Evolutionary conservation across 2,329 filamentous ascomycete genomes (phyloP).

Genomic region (Claviceps spartinae): DNA sequence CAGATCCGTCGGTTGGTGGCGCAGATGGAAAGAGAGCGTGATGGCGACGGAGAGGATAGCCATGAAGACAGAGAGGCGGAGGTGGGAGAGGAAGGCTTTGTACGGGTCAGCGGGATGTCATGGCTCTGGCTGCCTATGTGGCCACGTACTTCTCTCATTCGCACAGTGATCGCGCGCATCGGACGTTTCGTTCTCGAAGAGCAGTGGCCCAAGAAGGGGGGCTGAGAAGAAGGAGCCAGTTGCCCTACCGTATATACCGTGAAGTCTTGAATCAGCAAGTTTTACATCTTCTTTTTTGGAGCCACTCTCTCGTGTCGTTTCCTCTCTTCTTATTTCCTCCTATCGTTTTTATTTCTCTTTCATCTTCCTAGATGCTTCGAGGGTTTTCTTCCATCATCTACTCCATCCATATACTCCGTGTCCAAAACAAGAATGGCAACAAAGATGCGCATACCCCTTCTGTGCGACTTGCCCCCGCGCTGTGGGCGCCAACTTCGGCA

Average conservation of each 20-base stretch:
- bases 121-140: too few relatives aligned
- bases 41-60: conserved; percentile 82
- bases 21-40: conserved; percentile 84
- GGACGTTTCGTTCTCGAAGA: conserved; percentile 62
- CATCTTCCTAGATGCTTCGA: too few relatives aligned
- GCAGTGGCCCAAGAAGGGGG: conserved; percentile 51
- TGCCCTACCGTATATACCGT: too few relatives aligned
- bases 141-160: conserved; percentile 52
- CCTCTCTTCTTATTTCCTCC: too few relatives aligned
- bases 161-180: conserved; percentile 69
- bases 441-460: conserved; percentile 18
- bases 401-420: too few relatives aligned
- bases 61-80: conserved; percentile 82
- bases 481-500: conserved; percentile 10
- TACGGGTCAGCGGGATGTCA: neutral
- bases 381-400: too few relatives aligned
- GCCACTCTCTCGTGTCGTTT: too few relatives aligned
- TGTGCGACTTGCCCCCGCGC: conserved; percentile 5
- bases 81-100: conserved; percentile 71
- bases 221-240: conserved; percentile 38
- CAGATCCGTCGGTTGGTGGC: conserved; percentile 50
- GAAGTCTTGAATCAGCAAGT: too few relatives aligned
- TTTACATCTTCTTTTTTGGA: too few relatives aligned
- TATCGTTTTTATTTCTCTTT: too few relatives aligned
- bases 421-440: conserved; percentile 3